Conservation (phyloP, 2,329 filamentous ascomycete genomes). For the Talaromyces sp. region DNA sequence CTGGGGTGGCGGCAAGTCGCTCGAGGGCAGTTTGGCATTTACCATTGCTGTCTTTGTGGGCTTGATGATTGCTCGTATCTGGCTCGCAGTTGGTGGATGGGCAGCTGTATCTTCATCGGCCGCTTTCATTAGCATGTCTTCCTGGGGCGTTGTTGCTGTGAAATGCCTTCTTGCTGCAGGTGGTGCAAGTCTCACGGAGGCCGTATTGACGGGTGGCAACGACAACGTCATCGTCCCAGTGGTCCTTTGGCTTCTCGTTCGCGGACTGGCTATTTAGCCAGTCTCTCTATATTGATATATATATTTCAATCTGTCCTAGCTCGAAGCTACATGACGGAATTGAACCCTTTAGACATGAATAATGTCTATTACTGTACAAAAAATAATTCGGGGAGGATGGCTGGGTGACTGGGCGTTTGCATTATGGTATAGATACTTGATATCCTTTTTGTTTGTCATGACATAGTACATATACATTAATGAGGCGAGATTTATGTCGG, state of each 20-base stretch:
- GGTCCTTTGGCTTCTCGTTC: constrained; percentile 86
- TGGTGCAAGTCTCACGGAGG: constrained; percentile 87
- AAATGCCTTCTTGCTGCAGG: constrained; percentile 72
- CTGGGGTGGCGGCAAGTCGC: constrained; percentile 93
- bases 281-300: not conserved
- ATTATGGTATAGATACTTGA: constrained; percentile 11
- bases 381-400: not conserved
- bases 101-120: constrained; percentile 29
- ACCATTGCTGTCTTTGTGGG: constrained; percentile 74
- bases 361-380: constrained; percentile 2
- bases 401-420: constrained; percentile 8
- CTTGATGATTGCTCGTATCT: constrained; percentile 66
- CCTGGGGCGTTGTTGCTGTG: constrained; percentile 36
- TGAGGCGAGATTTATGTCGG: not conserved
- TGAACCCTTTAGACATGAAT: not conserved
- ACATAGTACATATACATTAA: constrained; percentile 8
- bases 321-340: not conserved
- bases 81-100: constrained; percentile 77
- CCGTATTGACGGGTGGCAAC: constrained; percentile 92
- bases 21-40: constrained; percentile 84
- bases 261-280: constrained; percentile 58
- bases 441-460: not conserved
- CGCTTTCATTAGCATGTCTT: constrained; percentile 23
- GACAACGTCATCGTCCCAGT: constrained; percentile 98
- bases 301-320: not conserved